A percentile compares a stretch with the other conserved stretches of the same genome.
Conservation (phyloP, 1,139 yeast species). For the Suhomyces anneliseae region DNA sequence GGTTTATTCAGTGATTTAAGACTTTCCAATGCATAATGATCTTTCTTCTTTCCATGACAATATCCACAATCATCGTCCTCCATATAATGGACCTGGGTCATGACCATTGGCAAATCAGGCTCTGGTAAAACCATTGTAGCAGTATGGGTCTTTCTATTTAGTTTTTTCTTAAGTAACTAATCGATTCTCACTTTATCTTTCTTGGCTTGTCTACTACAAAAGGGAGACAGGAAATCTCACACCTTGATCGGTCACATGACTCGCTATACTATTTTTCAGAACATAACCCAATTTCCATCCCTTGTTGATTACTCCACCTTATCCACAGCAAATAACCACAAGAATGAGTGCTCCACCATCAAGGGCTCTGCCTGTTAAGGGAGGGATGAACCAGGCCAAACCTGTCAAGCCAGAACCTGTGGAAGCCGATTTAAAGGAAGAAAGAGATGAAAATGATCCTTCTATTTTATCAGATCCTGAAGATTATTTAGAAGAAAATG, state of each 20-base stretch:
- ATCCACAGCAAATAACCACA: not conserved
- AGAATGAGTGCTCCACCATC: not conserved
- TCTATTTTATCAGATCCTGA: slow-evolving; percentile 47
- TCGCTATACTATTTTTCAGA: not conserved
- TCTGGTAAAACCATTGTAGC: not conserved
- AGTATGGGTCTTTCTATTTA: no score
- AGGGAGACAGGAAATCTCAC: not conserved
- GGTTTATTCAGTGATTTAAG: slow-evolving; percentile 13
- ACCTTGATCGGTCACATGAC: not conserved
- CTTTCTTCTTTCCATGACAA: slow-evolving; percentile 52
- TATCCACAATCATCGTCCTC: slow-evolving; percentile 53
- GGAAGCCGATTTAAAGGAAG: slow-evolving; percentile 10
- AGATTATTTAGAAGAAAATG: slow-evolving; percentile 52
- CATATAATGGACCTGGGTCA: slow-evolving; percentile 5
- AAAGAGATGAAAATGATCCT: slow-evolving; percentile 20
- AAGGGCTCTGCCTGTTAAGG: slow-evolving; percentile 5
- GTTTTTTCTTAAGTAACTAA: no score
- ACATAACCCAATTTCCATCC: not conserved
- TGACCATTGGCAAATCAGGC: slow-evolving; percentile 7
- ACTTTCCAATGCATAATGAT: slow-evolving; percentile 37
- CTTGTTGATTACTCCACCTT: not conserved
- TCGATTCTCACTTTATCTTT: no score
- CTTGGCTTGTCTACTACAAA: no score
- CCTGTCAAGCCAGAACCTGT: slow-evolving; percentile 4
- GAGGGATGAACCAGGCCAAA: not conserved